Evolutionary conservation across 306 rosid genomes (phyloP), one percentile per base, ranked within the genome.

Genomic region (Calophaca sinica): DNA sequence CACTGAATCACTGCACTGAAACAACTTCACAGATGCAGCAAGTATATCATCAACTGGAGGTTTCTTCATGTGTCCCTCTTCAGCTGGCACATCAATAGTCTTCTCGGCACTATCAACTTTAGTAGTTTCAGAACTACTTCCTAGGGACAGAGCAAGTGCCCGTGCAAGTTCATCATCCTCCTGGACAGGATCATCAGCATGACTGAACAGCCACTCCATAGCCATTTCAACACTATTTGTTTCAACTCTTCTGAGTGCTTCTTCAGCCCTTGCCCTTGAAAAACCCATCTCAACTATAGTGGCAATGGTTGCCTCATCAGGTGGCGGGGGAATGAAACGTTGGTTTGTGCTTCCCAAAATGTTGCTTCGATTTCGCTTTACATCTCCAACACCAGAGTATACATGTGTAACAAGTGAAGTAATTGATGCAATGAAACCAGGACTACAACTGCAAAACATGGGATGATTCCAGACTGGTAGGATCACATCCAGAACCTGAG

Each of bases 151-250:
- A 73, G 98, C 97, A 70, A 96, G 99, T 70, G 99, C 99, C 70
- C 81, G 92, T 35, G 97, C 99, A 76, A 96, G 90, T 84, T 92
- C 99, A 90, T 96, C 98, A 65, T 96, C 99, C 81, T 96, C 99
- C 88, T 90, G 99, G 45, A 94, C 96, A 84, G 98, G 96, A 90
- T 92, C 99, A 84, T 92, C 98, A 46, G 92, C 83, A 75, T 96
- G 98, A 89, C 86, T 89, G 72, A 85, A 92, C 48, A 96, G 87
- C 99, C 99, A 96, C 86, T 96, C 99, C 98, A 88, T 96, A 60
- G 99, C 99, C 97, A 96, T 90, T 80, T 96, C 99, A 84, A 96
- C 98, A 12, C 99, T 96, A 76, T 96, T 96, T 83, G 97, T 87
- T 80, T 83, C 99, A 83, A 96, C 98, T 76, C 93, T 81, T 78